These are phyloP conservation scores for Trichomonascaceae sp. DNA, from an alignment of 1,139 yeast species.

Conservation along the genomic window DNA sequence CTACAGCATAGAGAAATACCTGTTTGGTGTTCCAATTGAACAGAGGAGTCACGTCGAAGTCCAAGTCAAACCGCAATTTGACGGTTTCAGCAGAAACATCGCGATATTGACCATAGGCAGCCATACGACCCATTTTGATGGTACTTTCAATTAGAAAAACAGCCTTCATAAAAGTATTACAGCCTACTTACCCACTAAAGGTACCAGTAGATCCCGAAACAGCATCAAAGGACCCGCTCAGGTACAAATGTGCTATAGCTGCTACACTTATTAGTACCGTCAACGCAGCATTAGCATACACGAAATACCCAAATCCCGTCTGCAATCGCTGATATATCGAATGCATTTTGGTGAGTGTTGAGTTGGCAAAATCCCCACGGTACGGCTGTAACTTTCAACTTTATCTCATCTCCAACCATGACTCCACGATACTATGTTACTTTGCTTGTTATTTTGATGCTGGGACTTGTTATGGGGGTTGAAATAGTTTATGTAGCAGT, in stretches of 20 bases:
- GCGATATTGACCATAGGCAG: constrained; percentile 7
- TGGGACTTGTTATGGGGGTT: constrained; percentile 47
- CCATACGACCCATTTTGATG: constrained; percentile 1
- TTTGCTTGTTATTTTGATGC: background rate
- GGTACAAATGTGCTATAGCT: constrained; percentile 27
- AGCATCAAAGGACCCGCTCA: constrained; percentile 18
- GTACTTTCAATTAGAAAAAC: background rate
- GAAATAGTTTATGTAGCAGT: constrained; percentile 66
- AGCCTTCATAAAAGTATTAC: background rate
- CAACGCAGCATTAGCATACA: constrained; percentile 27
- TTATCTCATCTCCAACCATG: constrained; percentile 19
- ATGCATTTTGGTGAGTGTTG: constrained; percentile 26
- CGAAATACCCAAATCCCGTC: constrained; percentile 27
- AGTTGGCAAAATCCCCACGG: constrained; percentile 29
- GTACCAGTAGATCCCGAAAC: constrained; percentile 1
- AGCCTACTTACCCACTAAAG: background rate
- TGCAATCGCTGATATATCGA: constrained; percentile 22
- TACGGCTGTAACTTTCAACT: background rate
- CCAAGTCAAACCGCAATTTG: constrained; percentile 64
- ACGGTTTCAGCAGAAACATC: constrained; percentile 49
- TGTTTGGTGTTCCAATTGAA: constrained; percentile 98
- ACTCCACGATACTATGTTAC: background rate
- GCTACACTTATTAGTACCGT: constrained; percentile 25
- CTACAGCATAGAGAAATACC: constrained; percentile 81
- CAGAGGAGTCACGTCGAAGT: constrained; percentile 60